phyloP scores from a whole-genome alignment of 345 rosid genomes.

The Schrenkiella parvula region DNA sequence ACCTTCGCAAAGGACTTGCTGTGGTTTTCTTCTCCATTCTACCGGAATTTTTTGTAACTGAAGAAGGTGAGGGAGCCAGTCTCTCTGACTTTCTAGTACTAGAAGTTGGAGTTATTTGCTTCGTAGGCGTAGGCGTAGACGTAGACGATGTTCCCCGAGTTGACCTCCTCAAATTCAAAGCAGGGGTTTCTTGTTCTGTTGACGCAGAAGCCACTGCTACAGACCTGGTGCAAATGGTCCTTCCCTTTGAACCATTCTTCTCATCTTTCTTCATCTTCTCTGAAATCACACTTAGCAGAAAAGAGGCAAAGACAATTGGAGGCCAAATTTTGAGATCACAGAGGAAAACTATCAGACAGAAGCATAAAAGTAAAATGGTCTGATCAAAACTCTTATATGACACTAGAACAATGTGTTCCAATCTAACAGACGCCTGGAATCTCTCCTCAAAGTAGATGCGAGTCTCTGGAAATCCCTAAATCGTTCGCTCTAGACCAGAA shows the following conservation, averaged over 20 bases:
- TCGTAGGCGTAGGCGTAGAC: constrained; percentile 32
- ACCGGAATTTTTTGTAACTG: constrained; percentile 35
- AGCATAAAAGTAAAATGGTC: background rate
- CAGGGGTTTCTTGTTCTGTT: constrained; percentile 27
- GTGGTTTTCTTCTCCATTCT: constrained; percentile 38
- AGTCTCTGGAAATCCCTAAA: constrained; percentile 1
- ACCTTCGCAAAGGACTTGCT: constrained; percentile 48
- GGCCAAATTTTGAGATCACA: background rate
- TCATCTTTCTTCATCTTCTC: constrained; percentile 39
- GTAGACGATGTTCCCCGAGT: constrained; percentile 38
- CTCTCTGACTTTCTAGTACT: constrained; percentile 52
- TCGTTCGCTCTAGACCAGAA: constrained; percentile 1
- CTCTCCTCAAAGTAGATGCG: background rate
- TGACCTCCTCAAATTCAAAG: constrained; percentile 54
- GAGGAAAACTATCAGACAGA: background rate
- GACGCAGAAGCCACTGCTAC: constrained; percentile 14
- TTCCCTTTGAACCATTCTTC: constrained; percentile 32
- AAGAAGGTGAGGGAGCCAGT: constrained; percentile 36
- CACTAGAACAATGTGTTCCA: background rate
- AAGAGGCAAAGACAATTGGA: background rate
- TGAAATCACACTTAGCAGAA: background rate
- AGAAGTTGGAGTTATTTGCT: constrained; percentile 30
- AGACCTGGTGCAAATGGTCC: constrained; percentile 37
- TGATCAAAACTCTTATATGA: background rate
- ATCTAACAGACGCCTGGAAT: background rate